Evolutionary conservation across 2,329 filamentous ascomycete genomes (phyloP).

Genomic region (Nigrospora sphaerica): DNA sequence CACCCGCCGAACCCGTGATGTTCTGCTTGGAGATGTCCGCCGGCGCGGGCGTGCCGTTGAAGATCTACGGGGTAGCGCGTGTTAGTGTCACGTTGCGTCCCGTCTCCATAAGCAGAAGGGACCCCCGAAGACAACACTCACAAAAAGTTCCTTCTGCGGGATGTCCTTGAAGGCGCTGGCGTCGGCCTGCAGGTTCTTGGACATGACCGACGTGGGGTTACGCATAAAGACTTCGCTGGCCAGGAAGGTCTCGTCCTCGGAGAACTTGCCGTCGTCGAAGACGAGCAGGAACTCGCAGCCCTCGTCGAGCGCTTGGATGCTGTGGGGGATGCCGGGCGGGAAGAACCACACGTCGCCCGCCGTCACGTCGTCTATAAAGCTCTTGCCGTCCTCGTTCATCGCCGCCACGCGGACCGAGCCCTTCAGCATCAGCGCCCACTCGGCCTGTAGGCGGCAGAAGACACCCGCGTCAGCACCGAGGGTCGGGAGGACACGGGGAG

Average conservation of each 20-base stretch:
- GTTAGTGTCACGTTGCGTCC: too few species aligned
- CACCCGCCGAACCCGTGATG: conserved; percentile 35
- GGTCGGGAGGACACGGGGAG: neutral
- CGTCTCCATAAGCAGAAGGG: too few species aligned
- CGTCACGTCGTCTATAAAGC: conserved; percentile 38
- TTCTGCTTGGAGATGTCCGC: conserved; percentile 37
- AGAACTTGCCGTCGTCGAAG: conserved; percentile 52
- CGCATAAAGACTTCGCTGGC: conserved; percentile 44
- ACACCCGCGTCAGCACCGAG: too few species aligned
- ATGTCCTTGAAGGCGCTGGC: conserved; percentile 39
- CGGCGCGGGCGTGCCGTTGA: conserved; percentile 42
- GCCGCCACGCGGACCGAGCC: conserved; percentile 44
- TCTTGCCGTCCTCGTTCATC: conserved; percentile 42
- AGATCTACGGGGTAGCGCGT: conserved; percentile 27
- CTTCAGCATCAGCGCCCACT: conserved; percentile 39
- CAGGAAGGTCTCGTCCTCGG: conserved; percentile 53
- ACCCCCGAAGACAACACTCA: conserved; percentile 8
- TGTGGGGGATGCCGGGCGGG: conserved; percentile 40
- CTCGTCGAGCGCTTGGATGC: conserved; percentile 45
- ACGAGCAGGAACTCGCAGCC: conserved; percentile 54
- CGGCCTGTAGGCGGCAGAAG: conserved; percentile 14
- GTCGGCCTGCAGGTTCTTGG: conserved; percentile 46
- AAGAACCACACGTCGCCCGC: conserved; percentile 50
- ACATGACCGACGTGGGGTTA: conserved; percentile 44
- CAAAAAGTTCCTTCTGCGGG: conserved; percentile 38